Percentiles rank a stretch among this genome's conserved stretches.
phyloP scores from a whole-genome alignment of 371 early-diverging fungal species.

The Syncephalastrum racemosum region DNA sequence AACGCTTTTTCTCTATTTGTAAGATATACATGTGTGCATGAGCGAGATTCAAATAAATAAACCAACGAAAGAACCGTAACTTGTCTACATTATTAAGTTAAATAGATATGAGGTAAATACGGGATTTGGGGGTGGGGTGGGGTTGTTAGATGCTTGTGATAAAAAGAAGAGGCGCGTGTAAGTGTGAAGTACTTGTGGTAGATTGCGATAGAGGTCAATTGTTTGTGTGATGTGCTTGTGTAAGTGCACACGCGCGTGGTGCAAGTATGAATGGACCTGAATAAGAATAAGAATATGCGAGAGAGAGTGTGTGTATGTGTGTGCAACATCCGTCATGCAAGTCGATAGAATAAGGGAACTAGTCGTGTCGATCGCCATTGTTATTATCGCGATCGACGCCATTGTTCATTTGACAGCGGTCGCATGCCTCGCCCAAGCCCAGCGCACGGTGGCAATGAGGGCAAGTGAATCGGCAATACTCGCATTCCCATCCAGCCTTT shows the following conservation, averaged over 20 bases:
- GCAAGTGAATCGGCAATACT: conserved; percentile 17
- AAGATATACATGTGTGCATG: too few species aligned
- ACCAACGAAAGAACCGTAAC: conserved; percentile 1
- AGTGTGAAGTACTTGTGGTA: neutral
- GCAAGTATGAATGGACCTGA: neutral
- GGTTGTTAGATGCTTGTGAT: neutral
- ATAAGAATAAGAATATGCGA: neutral
- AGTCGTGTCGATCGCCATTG: conserved; percentile 2
- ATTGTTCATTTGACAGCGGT: conserved; percentile 16
- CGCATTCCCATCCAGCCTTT: conserved; percentile 19
- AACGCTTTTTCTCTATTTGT: neutral
- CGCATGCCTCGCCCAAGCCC: conserved; percentile 14
- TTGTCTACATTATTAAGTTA: conserved; percentile 3
- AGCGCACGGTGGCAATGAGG: conserved; percentile 23
- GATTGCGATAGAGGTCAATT: neutral
- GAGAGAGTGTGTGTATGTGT: neutral
- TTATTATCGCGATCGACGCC: conserved; percentile 6
- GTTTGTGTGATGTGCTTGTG: too few species aligned
- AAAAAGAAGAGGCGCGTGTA: neutral
- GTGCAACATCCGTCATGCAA: too few species aligned
- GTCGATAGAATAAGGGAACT: too few species aligned
- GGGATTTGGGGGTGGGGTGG: neutral
- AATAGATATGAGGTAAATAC: conserved; percentile 7
- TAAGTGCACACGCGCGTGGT: too few species aligned
- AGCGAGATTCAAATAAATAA: too few species aligned